Percentiles rank a stretch among this genome's conserved stretches.
These are phyloP conservation scores for Coniochaeta sp. DNA, from an alignment of 2,329 filamentous ascomycete species.

Conservation along the genomic window DNA sequence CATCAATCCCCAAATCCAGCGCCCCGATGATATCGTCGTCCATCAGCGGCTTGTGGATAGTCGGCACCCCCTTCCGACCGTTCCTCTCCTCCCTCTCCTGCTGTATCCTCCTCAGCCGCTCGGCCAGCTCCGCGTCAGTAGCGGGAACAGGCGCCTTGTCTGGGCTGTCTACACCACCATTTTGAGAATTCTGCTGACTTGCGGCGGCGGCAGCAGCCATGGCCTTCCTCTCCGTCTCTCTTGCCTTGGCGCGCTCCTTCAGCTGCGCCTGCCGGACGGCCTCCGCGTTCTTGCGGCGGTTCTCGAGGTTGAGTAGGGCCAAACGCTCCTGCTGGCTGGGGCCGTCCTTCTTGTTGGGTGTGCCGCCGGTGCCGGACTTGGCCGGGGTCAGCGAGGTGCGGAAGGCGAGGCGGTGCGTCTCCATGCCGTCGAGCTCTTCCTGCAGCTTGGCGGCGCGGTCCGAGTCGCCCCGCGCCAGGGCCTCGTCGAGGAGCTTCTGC, in stretches of 20 bases:
- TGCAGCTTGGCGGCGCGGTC: constrained; percentile 48
- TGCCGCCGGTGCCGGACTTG: constrained; percentile 41
- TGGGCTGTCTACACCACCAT: no score
- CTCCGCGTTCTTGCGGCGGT: constrained; percentile 78
- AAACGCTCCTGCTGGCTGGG: constrained; percentile 73
- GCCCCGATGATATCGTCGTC: constrained; percentile 90
- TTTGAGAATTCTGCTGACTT: no score
- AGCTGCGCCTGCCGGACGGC: constrained; percentile 86
- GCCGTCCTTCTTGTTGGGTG: constrained; percentile 32
- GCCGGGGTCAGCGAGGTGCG: constrained; percentile 52
- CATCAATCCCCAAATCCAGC: constrained; percentile 85
- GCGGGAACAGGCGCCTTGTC: no score
- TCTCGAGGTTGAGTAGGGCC: constrained; percentile 75
- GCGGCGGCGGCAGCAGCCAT: no score
- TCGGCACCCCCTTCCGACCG: constrained; percentile 55
- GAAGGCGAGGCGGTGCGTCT: constrained; percentile 67
- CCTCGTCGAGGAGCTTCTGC: constrained; percentile 58
- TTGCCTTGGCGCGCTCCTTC: constrained; percentile 62
- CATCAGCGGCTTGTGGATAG: constrained; percentile 71
- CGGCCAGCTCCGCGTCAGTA: constrained; percentile 28
- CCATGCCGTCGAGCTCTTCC: constrained; percentile 54
- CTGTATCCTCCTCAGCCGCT: constrained; percentile 42
- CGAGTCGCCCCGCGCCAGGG: constrained; percentile 56
- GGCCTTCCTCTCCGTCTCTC: constrained; percentile 54
- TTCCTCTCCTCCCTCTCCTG: constrained; percentile 33